Base-by-base conservation (phyloP, 345 rosid genomes). In the Geranium rotundifolium region DNA sequence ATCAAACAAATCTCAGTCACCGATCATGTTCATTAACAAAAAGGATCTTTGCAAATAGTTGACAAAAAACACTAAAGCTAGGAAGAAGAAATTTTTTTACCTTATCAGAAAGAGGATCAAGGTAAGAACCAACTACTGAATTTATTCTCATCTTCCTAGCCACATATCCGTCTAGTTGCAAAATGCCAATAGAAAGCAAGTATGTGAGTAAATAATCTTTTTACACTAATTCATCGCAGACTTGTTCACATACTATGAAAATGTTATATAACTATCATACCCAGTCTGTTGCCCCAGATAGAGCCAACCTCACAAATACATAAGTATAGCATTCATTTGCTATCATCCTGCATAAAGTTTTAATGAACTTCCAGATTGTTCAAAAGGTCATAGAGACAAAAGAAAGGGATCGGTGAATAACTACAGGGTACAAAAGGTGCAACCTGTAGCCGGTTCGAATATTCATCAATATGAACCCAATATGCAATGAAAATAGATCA, bases 21-120 rank as follows among this genome's bases (percentile, higher is more conserved):
- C 20, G 41, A 19, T 3, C 56, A 29, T 3, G 63, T 41, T 29
- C 39, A 62, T 58, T 14, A 16, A n/a, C 30, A 20, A 56, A 19
- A 56, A 54, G 49, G 19, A 49, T 17, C 19, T 41, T 14, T 37
- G 9, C 19, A 6, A 18, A 58, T 61, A 61, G 27, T 57, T 50
- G 14, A 39, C 2, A 31, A 0, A 67, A 17, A 12, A 57, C 39
- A 59, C 13, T 4, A 30, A 65, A 27, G 52, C 50, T 61, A 30
- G 63, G 39, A 56, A 52, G 64, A 59, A 58, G 61, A 7, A 17
- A 17, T n/a, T 63, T 15, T 16, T 58, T 23, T 23, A 90, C 99
- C 93, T 93, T 93, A 76, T 93, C 99, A 31, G 95, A 97, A 66
- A 93, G 88, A 58, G 99, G 99, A 75, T 93, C 97, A 67, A 93